Percentiles rank a stretch among this genome's conserved stretches.
Conservation (phyloP, 495 filamentous ascomycete species). For the Hypoxylon trugodes region DNA sequence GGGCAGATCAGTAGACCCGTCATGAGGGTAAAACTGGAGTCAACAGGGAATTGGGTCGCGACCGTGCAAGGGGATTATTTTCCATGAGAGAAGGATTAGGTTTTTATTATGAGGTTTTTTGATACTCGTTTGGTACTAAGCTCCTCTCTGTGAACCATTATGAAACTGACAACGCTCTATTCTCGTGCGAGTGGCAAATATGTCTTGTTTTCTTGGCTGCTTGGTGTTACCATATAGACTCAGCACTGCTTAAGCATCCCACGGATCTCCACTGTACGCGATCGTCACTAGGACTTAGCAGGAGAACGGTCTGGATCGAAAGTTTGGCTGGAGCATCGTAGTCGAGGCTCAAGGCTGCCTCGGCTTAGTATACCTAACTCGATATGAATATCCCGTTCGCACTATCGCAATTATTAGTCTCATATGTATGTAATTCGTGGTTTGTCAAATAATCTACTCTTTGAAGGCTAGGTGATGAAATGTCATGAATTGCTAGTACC, state of each 20-base stretch:
- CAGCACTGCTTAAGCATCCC: conserved; percentile 11
- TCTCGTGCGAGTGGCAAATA: conserved; percentile 31
- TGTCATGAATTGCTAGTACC: conserved; percentile 15
- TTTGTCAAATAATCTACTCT: conserved; percentile 1
- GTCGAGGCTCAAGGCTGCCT: background rate
- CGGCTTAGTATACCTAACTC: too few relatives aligned
- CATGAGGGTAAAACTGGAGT: conserved; percentile 33
- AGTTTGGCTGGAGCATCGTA: conserved; percentile 36
- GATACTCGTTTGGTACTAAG: conserved; percentile 14
- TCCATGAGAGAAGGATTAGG: background rate
- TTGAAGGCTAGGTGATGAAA: background rate
- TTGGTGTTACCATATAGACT: background rate
- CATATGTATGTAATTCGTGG: too few relatives aligned
- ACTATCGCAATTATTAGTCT: too few relatives aligned
- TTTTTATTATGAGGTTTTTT: background rate
- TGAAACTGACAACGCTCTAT: conserved; percentile 26
- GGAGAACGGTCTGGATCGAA: conserved; percentile 39
- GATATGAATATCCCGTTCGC: too few relatives aligned
- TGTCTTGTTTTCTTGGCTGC: background rate
- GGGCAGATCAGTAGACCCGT: conserved; percentile 18
- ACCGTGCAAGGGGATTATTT: conserved; percentile 17
- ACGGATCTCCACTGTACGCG: conserved; percentile 9
- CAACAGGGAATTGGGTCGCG: conserved; percentile 28
- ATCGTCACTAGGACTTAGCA: conserved; percentile 36
- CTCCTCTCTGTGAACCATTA: conserved; percentile 18